A percentile compares a stretch with the other conserved stretches of the same genome.
These are phyloP conservation scores for Aspergillus viridinutans DNA, from an alignment of 2,329 filamentous ascomycete genomes.

Conservation along the genomic window DNA sequence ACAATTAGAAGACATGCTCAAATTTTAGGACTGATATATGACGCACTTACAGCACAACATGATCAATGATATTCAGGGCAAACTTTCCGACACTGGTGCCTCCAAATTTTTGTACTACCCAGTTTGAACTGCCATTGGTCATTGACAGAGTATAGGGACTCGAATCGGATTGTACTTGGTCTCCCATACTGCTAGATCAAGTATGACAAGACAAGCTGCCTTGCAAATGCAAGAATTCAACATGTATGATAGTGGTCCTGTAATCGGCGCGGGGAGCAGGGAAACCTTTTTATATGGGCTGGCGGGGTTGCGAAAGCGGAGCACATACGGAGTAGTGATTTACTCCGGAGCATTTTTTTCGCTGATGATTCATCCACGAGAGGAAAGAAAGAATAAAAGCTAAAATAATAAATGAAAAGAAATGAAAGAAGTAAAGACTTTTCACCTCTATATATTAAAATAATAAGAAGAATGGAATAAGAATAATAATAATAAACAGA, in stretches of 20 bases:
- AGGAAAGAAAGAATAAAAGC: not conserved
- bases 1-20: not conserved
- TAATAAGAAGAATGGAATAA: not conserved
- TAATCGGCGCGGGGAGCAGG: conserved; percentile 16
- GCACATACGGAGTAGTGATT: conserved; percentile 10
- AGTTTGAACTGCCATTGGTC: conserved; percentile 40
- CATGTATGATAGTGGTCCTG: conserved; percentile 4
- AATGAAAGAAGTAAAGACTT: not conserved
- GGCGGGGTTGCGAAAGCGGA: conserved; percentile 28
- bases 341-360: conserved; percentile 17
- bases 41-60: conserved; percentile 61
- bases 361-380: not conserved
- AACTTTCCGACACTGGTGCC: conserved; percentile 96
- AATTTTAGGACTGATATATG: not conserved
- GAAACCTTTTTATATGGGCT: conserved; percentile 19
- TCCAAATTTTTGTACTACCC: conserved; percentile 93
- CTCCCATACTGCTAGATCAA: conserved; percentile 14
- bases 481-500: not conserved
- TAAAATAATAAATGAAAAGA: not conserved
- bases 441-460: not conserved
- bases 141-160: conserved; percentile 6
- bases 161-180: conserved; percentile 7
- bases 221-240: conserved; percentile 4
- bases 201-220: conserved; percentile 2
- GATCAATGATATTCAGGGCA: conserved; percentile 66